Base-by-base conservation (phyloP, 2,329 filamentous ascomycete genomes). In the Calonectria honghensis region DNA sequence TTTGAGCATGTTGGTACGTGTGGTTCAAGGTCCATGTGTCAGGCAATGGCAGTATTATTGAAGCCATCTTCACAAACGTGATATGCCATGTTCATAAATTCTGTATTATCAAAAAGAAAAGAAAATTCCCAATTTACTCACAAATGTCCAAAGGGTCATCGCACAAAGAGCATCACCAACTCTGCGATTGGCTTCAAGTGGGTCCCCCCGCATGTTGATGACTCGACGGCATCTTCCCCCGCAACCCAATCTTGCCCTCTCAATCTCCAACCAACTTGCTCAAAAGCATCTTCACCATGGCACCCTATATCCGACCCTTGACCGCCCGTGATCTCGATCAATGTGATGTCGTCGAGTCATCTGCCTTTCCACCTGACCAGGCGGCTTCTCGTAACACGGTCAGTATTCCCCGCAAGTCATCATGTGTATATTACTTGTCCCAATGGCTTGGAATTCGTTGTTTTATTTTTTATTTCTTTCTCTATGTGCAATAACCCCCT, bases 351-450 rank as follows among this genome's bases (percentile, higher is more conserved):
- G 78, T 83, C 2, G 82, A 83, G 35, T 76, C 81, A 1, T 77
- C 81, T 0, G 81, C 82, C 0, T 83, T 83, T 51, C 82, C 82
- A 6, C 79, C 82, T 1, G 77, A 77, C 0, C 79, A 82, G 41
- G 82, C 80, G 4, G 82, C 82, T 3, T 79, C 79, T 66, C 79
- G 76, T 24, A 79, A 81, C 70, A 82, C 82, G 75, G 82, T 82
- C 39, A 48, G 64, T 41, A 18, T 63, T 41, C 59, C 70, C 65
- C 70, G 50, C 61, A 50, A 48, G n/a, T 24, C 45, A 48, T 13
- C 20, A 24, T 24, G 18, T 48, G 20, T 48, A 24, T 48, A 48
- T 13, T 48, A 10, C 45, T 24, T 48, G 20, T 24, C n/a, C 6
- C n/a, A 24, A 9, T 10, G 24, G 9, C 20, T 24, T 24, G 4